phyloP scores from a whole-genome alignment of 139 green algal species.

The Tetradesmus lagerheimii region DNA sequence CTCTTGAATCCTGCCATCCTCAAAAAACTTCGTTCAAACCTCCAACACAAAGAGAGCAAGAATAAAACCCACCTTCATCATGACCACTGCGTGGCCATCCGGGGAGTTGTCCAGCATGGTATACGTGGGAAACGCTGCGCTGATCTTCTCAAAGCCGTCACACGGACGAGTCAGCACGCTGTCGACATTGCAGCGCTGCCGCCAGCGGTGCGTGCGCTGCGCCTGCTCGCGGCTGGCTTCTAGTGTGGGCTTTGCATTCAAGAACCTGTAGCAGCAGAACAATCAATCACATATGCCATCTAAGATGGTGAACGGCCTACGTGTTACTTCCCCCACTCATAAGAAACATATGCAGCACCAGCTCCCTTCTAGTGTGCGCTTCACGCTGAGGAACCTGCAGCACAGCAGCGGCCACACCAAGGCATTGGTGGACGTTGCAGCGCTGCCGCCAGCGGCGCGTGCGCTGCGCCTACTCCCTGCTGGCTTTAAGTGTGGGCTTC shows the following conservation, averaged over 20 bases:
- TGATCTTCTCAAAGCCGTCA: slow-evolving; percentile 8
- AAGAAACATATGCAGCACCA: no score
- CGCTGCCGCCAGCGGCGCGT: no score
- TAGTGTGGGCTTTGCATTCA: slow-evolving; percentile 44
- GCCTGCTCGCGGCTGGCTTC: slow-evolving; percentile 27
- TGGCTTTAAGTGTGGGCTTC: no score
- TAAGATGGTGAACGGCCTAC: no score
- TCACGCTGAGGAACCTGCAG: no score
- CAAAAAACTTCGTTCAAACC: no score
- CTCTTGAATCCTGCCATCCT: no score
- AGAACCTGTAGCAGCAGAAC: not conserved
- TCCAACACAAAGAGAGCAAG: not conserved
- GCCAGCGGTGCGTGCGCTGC: slow-evolving; percentile 33
- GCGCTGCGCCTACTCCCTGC: no score
- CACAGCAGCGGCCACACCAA: not conserved
- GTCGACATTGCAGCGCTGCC: slow-evolving; percentile 4
- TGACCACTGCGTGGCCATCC: slow-evolving; percentile 29
- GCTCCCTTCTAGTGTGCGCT: no score
- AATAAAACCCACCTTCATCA: slow-evolving; percentile 32
- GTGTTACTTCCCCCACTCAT: no score
- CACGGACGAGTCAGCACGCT: slow-evolving; percentile 9
- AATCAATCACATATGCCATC: no score
- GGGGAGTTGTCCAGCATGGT: not conserved
- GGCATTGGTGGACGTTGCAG: not conserved
- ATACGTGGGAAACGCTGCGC: not conserved